Evolutionary conservation across 352 stramenopile genomes (phyloP).

Genomic region (Pythium diclinum): DNA sequence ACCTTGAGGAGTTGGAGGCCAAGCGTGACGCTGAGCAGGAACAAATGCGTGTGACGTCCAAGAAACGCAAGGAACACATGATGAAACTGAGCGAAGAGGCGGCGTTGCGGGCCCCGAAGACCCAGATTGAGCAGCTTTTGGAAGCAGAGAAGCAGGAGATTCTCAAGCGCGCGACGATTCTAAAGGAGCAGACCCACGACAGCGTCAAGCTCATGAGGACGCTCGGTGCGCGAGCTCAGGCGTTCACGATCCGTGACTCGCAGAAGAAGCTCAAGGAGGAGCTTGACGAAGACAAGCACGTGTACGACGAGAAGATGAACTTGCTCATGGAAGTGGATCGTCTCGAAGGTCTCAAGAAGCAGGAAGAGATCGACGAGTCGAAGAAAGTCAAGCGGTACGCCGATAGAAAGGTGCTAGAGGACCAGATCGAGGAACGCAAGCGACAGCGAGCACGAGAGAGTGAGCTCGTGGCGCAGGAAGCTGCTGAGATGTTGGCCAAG

Average conservation of each 20-base stretch:
- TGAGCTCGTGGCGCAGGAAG: slow-evolving; percentile 67
- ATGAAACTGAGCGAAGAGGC: slow-evolving; percentile 64
- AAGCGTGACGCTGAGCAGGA: slow-evolving; percentile 56
- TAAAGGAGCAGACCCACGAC: slow-evolving; percentile 84
- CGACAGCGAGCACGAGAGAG: slow-evolving; percentile 45
- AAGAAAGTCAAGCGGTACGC: slow-evolving; percentile 85
- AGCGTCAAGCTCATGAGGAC: slow-evolving; percentile 94
- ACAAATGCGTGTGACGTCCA: slow-evolving; percentile 50
- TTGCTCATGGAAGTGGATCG: slow-evolving; percentile 94
- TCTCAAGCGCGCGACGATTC: slow-evolving; percentile 41
- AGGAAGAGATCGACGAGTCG: slow-evolving; percentile 87
- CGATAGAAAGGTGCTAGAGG: slow-evolving; percentile 86
- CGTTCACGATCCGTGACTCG: slow-evolving; percentile 94
- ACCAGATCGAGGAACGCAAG: slow-evolving; percentile 73
- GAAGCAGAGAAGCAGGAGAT: slow-evolving; percentile 65
- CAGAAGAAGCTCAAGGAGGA: slow-evolving; percentile 75
- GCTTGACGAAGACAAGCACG: slow-evolving; percentile 66
- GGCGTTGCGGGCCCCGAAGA: slow-evolving; percentile 59
- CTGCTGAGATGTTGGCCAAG: slow-evolving; percentile 83
- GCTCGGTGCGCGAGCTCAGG: slow-evolving; percentile 85
- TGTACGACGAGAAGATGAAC: slow-evolving; percentile 94
- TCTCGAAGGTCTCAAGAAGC: slow-evolving; percentile 87
- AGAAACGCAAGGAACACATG: slow-evolving; percentile 82
- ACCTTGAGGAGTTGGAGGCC: slow-evolving; percentile 58
- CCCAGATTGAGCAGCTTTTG: slow-evolving; percentile 75